Evolutionary conservation across 2,329 filamentous ascomycete genomes (phyloP).

Genomic region (Cercospora sojina): DNA sequence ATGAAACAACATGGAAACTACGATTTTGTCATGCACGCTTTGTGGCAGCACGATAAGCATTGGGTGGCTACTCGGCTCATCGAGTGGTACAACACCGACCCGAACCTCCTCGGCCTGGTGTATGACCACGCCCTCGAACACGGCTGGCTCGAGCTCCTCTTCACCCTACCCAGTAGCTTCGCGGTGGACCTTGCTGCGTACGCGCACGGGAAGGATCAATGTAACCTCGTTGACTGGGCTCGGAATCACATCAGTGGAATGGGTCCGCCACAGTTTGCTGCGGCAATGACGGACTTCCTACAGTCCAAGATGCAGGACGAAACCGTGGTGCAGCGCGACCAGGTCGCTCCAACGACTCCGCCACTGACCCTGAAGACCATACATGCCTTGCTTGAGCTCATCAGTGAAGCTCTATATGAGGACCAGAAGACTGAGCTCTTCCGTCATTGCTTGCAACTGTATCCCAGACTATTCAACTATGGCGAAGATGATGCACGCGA

Average conservation of each 20-base stretch:
- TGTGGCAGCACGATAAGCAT: constrained; percentile 86
- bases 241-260: constrained; percentile 57
- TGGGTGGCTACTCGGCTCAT: constrained; percentile 83
- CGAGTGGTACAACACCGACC: constrained; percentile 69
- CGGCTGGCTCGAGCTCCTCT: constrained; percentile 78
- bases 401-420: constrained; percentile 60
- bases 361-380: constrained; percentile 84
- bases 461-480: constrained; percentile 94
- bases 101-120: constrained; percentile 65
- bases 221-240: constrained; percentile 80
- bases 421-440: constrained; percentile 78
- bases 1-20: constrained; percentile 74
- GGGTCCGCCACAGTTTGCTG: constrained; percentile 58
- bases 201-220: constrained; percentile 75
- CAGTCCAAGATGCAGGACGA: constrained; percentile 83
- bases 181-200: constrained; percentile 83
- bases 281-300: constrained; percentile 74
- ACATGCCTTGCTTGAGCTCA: constrained; percentile 72
- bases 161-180: constrained; percentile 77
- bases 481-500: constrained; percentile 75
- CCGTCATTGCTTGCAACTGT: constrained; percentile 84
- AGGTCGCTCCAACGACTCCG: constrained; percentile 65
- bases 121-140: constrained; percentile 79
- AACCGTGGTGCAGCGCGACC: constrained; percentile 69
- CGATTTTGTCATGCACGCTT: constrained; percentile 83